These are phyloP conservation scores for Phoma sp. DNA, from an alignment of 2,329 filamentous ascomycete genomes.

Conservation along the genomic window DNA sequence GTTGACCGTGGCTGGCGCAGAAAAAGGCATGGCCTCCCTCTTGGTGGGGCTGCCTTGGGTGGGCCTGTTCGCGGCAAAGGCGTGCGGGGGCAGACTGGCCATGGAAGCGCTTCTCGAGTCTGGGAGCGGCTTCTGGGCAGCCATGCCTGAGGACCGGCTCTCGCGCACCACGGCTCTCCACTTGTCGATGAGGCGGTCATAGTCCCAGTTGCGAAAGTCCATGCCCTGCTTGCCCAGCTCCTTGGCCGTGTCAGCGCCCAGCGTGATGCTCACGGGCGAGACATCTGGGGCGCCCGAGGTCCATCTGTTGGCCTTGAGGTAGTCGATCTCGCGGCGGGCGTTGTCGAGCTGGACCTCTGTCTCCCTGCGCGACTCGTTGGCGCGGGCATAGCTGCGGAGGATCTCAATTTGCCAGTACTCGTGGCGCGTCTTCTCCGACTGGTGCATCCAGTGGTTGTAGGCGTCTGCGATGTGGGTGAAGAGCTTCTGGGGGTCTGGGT, in stretches of 20 bases:
- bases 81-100: conserved; percentile 36
- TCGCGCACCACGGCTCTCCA: conserved; percentile 48
- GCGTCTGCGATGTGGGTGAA: conserved; percentile 77
- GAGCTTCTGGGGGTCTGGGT: conserved; percentile 73
- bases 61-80: conserved; percentile 27
- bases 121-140: conserved; percentile 45
- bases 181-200: conserved; percentile 50
- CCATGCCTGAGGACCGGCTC: conserved; percentile 40
- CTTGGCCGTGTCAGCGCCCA: conserved; percentile 46
- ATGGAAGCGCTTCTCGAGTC: conserved; percentile 39
- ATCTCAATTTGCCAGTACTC: conserved; percentile 57
- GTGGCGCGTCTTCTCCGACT: conserved; percentile 58
- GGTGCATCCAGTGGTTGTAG: conserved; percentile 75
- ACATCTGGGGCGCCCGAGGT: conserved; percentile 34
- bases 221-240: conserved; percentile 48
- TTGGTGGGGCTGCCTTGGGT: conserved; percentile 30
- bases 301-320: conserved; percentile 46
- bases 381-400: conserved; percentile 53
- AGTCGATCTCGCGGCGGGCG: conserved; percentile 51
- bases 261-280: conserved; percentile 45
- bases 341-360: conserved; percentile 48
- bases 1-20: conserved; percentile 43
- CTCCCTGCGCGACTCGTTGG: conserved; percentile 47
- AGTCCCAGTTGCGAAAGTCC: conserved; percentile 50
- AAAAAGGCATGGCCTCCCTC: conserved; percentile 34